Evolutionary conservation across 2,329 filamentous ascomycete species (phyloP), one percentile per base, ranked within the genome.

Genomic region (Delphinella strobiligena): DNA sequence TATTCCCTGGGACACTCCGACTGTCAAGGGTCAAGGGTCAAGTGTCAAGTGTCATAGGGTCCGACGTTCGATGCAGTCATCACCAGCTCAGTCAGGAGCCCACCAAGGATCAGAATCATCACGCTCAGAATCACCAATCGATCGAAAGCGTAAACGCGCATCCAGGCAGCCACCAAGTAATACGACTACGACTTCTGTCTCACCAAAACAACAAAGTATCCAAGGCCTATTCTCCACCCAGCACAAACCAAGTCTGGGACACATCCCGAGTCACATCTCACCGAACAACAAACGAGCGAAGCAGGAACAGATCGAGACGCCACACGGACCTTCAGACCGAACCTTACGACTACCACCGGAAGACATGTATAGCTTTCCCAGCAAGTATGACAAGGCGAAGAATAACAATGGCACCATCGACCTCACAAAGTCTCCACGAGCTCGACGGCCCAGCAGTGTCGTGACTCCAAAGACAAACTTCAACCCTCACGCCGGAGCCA

Each of bases 401-500:
- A 50, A 59, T 15, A n/a, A n/a, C n/a, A n/a, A n/a, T n/a, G n/a
- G 22, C 22, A 27, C 22, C 22, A 27, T 62, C 19, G 61, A 63
- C 41, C 62, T 75, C 48, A 74, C 68, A 34, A 59, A 55, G 43
- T 52, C 55, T 49, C 51, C 58, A 48, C 49, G 55, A 2, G 45
- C 34, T 34, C 51, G 43, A 47, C 47, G 17, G 29, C 50, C 3
- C 47, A 61, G 49, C 53, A 63, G 53, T 38, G 51, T 50, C 40
- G 56, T 56, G 45, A 55, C 53, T 31, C 46, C 54, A 7, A 46
- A 54, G 30, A 59, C 58, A 32, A 50, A 66, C 37, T 84, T 88
- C 54, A 82, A 81, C 49, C 79, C 85, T 10, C 77, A 84, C 52
- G 69, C 72, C 9, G 87, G 86, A 22, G 79, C 85, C 15, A 88